These are phyloP conservation scores for Ramaria sp. DNA, from an alignment of 768 basidiomycete species.

Conservation along the genomic window DNA sequence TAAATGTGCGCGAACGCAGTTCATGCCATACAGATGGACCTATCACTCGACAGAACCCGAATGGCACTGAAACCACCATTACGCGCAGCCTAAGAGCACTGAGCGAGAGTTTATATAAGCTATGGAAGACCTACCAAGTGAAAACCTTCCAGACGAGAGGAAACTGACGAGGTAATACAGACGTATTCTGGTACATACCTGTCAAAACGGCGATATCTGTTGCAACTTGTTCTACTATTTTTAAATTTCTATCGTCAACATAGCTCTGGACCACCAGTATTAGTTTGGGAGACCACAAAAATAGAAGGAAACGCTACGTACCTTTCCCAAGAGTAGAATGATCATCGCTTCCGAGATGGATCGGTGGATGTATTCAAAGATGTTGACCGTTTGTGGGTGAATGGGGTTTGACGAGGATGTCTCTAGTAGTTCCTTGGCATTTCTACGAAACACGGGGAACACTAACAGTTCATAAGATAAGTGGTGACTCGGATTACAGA, in stretches of 20 bases:
- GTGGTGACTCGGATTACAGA: neutral
- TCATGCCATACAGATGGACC: too few species aligned
- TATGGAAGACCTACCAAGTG: slow-evolving; percentile 15
- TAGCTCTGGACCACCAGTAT: slow-evolving; percentile 16
- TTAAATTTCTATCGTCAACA: slow-evolving; percentile 17
- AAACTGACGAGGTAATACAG: slow-evolving; percentile 17
- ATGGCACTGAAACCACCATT: slow-evolving; percentile 2
- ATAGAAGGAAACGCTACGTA: slow-evolving; percentile 1
- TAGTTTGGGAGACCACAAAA: neutral
- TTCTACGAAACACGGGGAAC: slow-evolving; percentile 18
- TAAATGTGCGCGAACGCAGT: too few species aligned
- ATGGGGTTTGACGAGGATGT: neutral
- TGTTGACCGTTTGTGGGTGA: slow-evolving; percentile 10
- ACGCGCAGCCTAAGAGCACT: slow-evolving; percentile 6
- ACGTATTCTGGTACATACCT: slow-evolving; percentile 22
- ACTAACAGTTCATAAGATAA: slow-evolving; percentile 24
- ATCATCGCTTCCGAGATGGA: slow-evolving; percentile 24
- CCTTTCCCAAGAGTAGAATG: slow-evolving; percentile 21
- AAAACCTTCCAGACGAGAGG: slow-evolving; percentile 17
- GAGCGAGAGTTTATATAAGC: neutral
- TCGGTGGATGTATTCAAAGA: slow-evolving; percentile 20
- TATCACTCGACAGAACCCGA: slow-evolving; percentile 8
- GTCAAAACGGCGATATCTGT: slow-evolving; percentile 20
- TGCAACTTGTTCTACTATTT: slow-evolving; percentile 19
- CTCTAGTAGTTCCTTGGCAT: slow-evolving; percentile 11